Percentiles rank a stretch among this genome's conserved stretches.
Evolutionary conservation across 345 rosid species (phyloP).

Genomic region (Pugionium cornutum): DNA sequence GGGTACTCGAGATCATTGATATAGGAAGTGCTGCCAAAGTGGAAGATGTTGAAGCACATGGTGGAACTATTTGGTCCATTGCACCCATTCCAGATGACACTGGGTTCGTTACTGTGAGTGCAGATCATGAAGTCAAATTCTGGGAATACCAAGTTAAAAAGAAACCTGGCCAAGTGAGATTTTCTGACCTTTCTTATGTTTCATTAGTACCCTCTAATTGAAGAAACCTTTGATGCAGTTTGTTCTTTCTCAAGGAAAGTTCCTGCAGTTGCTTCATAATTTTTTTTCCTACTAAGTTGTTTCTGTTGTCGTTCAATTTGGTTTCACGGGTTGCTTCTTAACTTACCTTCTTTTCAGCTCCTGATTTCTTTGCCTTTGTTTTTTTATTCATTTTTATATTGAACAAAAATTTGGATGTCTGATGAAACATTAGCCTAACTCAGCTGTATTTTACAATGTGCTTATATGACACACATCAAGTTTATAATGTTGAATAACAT

Average conservation of each 20-base stretch:
- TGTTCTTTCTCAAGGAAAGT: background rate
- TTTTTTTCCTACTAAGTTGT: background rate
- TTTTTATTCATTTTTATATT: background rate
- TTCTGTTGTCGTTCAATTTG: background rate
- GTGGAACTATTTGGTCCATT: constrained; percentile 75
- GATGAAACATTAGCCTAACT: background rate
- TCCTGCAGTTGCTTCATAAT: background rate
- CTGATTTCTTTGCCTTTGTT: background rate
- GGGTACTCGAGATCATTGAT: constrained; percentile 79
- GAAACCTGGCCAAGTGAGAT: constrained; percentile 64
- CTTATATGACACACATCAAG: background rate
- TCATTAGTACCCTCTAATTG: constrained; percentile 10
- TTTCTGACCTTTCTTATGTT: constrained; percentile 18
- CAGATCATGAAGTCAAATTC: constrained; percentile 88
- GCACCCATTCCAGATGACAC: constrained; percentile 72
- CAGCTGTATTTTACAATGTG: background rate
- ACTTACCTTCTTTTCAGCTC: background rate
- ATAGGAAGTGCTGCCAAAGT: constrained; percentile 76
- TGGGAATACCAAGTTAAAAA: constrained; percentile 82
- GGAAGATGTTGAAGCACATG: constrained; percentile 84
- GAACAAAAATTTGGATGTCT: background rate
- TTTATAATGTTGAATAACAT: constrained; percentile 3
- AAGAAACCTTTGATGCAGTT: constrained; percentile 6
- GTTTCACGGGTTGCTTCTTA: constrained; percentile 2
- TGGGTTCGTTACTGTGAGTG: constrained; percentile 93